Conservation (phyloP, 495 filamentous ascomycete species). For the Podospora tetraspora region DNA sequence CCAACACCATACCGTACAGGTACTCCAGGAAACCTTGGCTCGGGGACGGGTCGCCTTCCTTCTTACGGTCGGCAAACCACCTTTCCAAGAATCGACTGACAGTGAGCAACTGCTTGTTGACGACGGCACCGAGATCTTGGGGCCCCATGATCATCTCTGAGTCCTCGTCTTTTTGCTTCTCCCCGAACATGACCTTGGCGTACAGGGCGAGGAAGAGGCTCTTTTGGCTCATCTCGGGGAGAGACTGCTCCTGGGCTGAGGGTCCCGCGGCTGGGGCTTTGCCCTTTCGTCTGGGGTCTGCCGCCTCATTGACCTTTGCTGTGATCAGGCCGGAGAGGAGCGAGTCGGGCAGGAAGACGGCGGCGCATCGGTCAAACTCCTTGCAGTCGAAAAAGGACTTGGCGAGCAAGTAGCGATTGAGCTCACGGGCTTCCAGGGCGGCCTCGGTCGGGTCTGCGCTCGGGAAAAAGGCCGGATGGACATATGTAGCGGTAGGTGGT, state of each 20-base stretch:
- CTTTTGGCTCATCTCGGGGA: slow-evolving; percentile 66
- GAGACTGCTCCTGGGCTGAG: slow-evolving; percentile 15
- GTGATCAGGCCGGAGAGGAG: slow-evolving; percentile 58
- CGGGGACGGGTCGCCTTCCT: slow-evolving; percentile 50
- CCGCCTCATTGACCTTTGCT: slow-evolving; percentile 40
- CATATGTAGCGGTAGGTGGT: slow-evolving; percentile 27
- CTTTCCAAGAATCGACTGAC: slow-evolving; percentile 69
- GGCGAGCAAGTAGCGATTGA: slow-evolving; percentile 78
- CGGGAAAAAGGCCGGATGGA: slow-evolving; percentile 43
- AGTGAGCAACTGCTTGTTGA: slow-evolving; percentile 74
- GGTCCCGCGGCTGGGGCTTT: slow-evolving; percentile 18
- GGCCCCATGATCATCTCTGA: slow-evolving; percentile 97
- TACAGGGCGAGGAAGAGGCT: slow-evolving; percentile 91
- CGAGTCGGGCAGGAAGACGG: slow-evolving; percentile 75
- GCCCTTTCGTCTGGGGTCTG: slow-evolving; percentile 51
- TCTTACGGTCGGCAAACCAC: slow-evolving; percentile 63
- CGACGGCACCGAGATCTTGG: slow-evolving; percentile 72
- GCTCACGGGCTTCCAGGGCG: slow-evolving; percentile 70
- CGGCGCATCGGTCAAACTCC: slow-evolving; percentile 90
- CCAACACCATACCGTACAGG: slow-evolving; percentile 75
- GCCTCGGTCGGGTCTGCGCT: slow-evolving; percentile 63
- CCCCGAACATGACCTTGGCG: slow-evolving; percentile 84
- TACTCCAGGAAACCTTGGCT: slow-evolving; percentile 96
- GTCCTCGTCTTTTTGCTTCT: slow-evolving; percentile 94
- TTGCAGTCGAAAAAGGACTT: slow-evolving; percentile 95